Evolutionary conservation across 2,329 filamentous ascomycete genomes (phyloP).

Genomic region (Colletotrichum sansevieriae): DNA sequence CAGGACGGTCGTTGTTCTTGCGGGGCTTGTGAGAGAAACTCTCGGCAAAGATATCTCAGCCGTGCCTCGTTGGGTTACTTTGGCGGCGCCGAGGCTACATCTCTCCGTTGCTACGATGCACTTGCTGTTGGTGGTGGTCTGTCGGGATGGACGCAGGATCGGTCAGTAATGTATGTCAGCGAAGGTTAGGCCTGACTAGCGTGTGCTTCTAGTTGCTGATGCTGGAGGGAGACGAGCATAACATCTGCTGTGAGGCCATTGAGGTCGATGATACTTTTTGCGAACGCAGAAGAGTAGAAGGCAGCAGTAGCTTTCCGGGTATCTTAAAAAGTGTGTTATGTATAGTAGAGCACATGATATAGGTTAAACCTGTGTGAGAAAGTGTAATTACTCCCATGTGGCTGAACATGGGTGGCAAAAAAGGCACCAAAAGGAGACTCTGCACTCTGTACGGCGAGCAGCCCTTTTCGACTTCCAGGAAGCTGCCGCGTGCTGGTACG

Average conservation of each 20-base stretch:
- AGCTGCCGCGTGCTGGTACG: background rate
- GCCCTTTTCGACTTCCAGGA: no score
- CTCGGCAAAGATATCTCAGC: background rate
- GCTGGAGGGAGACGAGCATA: background rate
- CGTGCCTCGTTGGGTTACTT: background rate
- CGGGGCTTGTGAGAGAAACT: background rate
- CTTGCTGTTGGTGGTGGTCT: background rate
- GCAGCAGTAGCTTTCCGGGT: no score
- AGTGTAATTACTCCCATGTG: no score
- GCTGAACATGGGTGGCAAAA: no score
- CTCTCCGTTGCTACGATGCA: background rate
- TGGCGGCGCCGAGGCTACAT: background rate
- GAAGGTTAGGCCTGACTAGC: slow-evolving; percentile 32
- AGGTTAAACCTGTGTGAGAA: no score
- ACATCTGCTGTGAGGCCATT: no score
- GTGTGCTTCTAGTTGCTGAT: slow-evolving; percentile 22
- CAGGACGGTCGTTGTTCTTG: background rate
- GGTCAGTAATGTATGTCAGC: slow-evolving; percentile 32
- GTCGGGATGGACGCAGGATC: slow-evolving; percentile 35
- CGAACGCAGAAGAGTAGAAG: no score
- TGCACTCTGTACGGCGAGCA: background rate
- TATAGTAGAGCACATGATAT: no score
- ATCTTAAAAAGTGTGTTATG: no score
- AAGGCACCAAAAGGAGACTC: background rate
- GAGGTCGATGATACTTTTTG: no score